phyloP scores from a whole-genome alignment of 2,329 filamentous ascomycete species.

The Colletotrichum musicola region DNA sequence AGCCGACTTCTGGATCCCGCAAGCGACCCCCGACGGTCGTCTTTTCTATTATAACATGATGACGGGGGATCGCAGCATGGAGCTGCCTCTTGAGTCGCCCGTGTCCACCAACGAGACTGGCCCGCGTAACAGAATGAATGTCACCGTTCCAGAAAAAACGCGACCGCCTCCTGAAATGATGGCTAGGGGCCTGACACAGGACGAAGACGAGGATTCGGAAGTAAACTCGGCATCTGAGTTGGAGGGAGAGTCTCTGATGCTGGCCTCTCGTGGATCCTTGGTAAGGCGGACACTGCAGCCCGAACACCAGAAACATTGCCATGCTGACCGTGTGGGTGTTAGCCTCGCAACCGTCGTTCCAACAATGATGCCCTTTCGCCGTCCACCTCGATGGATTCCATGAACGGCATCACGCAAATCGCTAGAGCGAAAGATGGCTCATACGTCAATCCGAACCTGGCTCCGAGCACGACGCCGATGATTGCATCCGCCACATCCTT shows the following conservation, averaged over 20 bases:
- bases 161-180: slow-evolving; percentile 92
- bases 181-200: slow-evolving; percentile 82
- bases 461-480: slow-evolving; percentile 59
- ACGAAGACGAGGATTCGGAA: slow-evolving; percentile 92
- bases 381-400: slow-evolving; percentile 91
- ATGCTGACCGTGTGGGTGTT: slow-evolving; percentile 9
- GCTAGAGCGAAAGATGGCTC: slow-evolving; percentile 70
- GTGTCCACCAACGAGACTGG: slow-evolving; percentile 84
- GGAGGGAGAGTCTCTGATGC: slow-evolving; percentile 79
- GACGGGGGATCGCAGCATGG: slow-evolving; percentile 94
- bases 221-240: slow-evolving; percentile 85
- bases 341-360: slow-evolving; percentile 75
- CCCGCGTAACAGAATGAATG: slow-evolving; percentile 88
- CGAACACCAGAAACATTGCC: slow-evolving; percentile 2
- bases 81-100: slow-evolving; percentile 92
- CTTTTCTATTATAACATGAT: slow-evolving; percentile 99
- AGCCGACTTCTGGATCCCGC: slow-evolving; percentile 98
- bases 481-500: slow-evolving; percentile 73
- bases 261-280: slow-evolving; percentile 76
- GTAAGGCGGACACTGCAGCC: slow-evolving; percentile 58
- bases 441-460: slow-evolving; percentile 55
- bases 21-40: slow-evolving; percentile 92
- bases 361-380: slow-evolving; percentile 81
- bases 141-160: slow-evolving; percentile 89
- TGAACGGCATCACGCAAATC: slow-evolving; percentile 76